Evolutionary conservation across 345 rosid species (phyloP), one percentile per base, ranked within the genome.

Genomic region (Noccaea bulbosa): DNA sequence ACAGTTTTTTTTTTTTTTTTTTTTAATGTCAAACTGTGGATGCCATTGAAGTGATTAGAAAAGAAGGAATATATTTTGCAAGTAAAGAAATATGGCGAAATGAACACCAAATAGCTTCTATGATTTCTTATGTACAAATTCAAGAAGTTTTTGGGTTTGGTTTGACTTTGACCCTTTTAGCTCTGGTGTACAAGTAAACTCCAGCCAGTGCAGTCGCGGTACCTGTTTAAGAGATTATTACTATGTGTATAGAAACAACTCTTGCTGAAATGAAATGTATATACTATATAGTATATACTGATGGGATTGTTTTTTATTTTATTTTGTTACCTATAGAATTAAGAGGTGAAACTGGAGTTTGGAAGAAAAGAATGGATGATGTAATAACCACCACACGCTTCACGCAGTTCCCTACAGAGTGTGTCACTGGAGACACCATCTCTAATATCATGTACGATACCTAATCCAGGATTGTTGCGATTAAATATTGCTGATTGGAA

Each of bases 371-470:
- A 52, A 89, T 81, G 5, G 91, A 87, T 15, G 98, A 86, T 41
- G 76, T 71, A 3, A 93, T 91, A 30, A 91, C 92, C 70, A 88
- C 92, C 17, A 91, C 91, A 2, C 97, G 86, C 84, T 93, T 93
- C 74, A 78, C 87, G 51, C 89, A 80, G 64, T 93, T 93, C 69
- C 94, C 98, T 4, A 93, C 98, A 0, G 97, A 81, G 73, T 93
- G 98, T 5, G 87, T 84, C 9, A 93, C 87, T 2, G 98, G 90
- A 14, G 96, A 87, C 51, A 93, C 90, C 91, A 81, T 86, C 69
- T 81, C 82, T 30, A 93, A 70, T 30, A 93, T 93, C 83, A 77
- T 77, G 64, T 90, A 90, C 4, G 98, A 88, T 4, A 93, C 93
- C 97, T 93, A 66, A 63, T 9, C 20, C 49, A 5, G 32, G 6